A percentile compares a stretch with the other conserved stretches of the same genome.
Conservation (phyloP, 1,139 yeast genomes). For the Magnusiomyces magnusii region DNA sequence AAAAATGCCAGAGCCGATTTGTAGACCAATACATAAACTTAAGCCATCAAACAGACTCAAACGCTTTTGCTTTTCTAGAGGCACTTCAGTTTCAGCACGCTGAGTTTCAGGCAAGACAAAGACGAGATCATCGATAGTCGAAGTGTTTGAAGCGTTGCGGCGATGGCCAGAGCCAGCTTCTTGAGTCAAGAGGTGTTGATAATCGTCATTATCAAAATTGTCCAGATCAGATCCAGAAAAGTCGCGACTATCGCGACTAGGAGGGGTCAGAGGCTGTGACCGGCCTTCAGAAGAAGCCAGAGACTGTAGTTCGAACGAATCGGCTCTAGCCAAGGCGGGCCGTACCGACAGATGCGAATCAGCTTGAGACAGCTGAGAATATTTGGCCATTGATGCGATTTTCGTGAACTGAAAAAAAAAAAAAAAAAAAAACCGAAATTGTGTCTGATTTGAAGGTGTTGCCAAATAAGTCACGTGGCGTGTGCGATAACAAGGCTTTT, state of each 20-base stretch:
- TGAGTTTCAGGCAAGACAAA: slow-evolving; percentile 28
- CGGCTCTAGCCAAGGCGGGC: slow-evolving; percentile 13
- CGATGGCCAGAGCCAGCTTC: background rate
- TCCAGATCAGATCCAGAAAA: slow-evolving; percentile 12
- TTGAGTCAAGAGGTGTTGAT: background rate
- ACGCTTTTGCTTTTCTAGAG: slow-evolving; percentile 32
- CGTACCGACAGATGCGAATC: background rate
- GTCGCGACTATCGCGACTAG: slow-evolving; percentile 19
- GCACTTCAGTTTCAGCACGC: slow-evolving; percentile 21
- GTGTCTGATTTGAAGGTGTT: background rate
- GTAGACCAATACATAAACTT: slow-evolving; percentile 38
- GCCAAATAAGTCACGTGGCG: background rate
- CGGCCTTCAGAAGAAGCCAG: slow-evolving; percentile 31
- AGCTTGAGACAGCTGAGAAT: background rate
- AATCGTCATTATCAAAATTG: slow-evolving; percentile 13
- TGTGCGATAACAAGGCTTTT: too few species aligned
- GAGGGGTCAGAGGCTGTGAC: slow-evolving; percentile 18
- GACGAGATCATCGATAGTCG: slow-evolving; percentile 29
- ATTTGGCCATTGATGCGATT: background rate
- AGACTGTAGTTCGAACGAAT: slow-evolving; percentile 34
- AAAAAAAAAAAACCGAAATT: background rate
- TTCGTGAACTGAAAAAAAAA: too few species aligned
- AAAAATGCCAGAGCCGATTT: slow-evolving; percentile 40
- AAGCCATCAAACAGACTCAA: slow-evolving; percentile 35
- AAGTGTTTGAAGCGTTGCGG: slow-evolving; percentile 23